Conservation (phyloP, 495 filamentous ascomycete genomes). For the Lasiosphaeriaceae sp. region DNA sequence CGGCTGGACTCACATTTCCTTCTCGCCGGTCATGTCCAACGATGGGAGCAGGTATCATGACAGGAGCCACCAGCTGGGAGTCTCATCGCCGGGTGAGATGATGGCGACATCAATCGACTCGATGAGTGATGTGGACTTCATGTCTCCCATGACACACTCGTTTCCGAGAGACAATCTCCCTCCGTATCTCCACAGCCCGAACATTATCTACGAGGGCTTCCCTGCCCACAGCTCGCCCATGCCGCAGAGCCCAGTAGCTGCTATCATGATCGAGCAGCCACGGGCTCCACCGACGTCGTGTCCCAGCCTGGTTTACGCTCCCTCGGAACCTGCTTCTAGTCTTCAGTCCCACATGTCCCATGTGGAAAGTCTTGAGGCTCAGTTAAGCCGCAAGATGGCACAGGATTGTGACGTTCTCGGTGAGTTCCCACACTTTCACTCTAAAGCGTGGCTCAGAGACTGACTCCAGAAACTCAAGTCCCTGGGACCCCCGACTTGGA, state of each 20-base stretch:
- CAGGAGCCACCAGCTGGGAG: slow-evolving; percentile 18
- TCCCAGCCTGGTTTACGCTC: slow-evolving; percentile 46
- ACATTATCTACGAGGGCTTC: slow-evolving; percentile 48
- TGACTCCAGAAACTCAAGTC: slow-evolving; percentile 10
- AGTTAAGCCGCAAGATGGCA: slow-evolving; percentile 41
- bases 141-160: slow-evolving; percentile 48
- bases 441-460: background rate
- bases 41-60: slow-evolving; percentile 22
- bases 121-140: slow-evolving; percentile 53
- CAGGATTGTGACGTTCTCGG: slow-evolving; percentile 45
- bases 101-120: slow-evolving; percentile 48
- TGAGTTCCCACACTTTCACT: slow-evolving; percentile 24
- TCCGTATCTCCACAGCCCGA: slow-evolving; percentile 48
- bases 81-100: slow-evolving; percentile 35
- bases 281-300: slow-evolving; percentile 45
- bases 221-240: slow-evolving; percentile 43
- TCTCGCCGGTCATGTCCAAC: slow-evolving; percentile 24
- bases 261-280: slow-evolving; percentile 48
- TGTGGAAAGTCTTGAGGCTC: slow-evolving; percentile 40
- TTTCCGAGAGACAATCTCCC: slow-evolving; percentile 49
- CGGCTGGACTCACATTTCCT: slow-evolving; percentile 31
- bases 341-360: slow-evolving; percentile 40
- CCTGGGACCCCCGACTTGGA: slow-evolving; percentile 45
- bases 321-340: slow-evolving; percentile 46
- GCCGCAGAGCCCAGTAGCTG: slow-evolving; percentile 48